Conservation (phyloP, 768 basidiomycete genomes). For the Hypholoma sublateritium region DNA sequence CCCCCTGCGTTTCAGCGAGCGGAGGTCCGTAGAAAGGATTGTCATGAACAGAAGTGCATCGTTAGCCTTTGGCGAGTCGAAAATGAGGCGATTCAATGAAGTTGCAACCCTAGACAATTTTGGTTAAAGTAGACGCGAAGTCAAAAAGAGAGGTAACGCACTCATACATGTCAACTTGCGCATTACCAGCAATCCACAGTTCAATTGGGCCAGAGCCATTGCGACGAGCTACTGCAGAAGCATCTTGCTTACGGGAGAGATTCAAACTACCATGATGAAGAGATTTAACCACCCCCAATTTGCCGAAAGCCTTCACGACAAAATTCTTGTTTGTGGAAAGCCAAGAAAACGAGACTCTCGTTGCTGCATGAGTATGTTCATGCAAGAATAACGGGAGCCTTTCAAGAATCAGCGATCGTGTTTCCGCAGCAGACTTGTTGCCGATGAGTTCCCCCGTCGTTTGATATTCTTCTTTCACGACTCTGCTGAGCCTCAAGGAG, state of each 20-base stretch:
- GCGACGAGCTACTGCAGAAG: slow-evolving; percentile 69
- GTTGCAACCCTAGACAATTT: slow-evolving; percentile 66
- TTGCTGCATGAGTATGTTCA: slow-evolving; percentile 74
- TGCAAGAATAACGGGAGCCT: slow-evolving; percentile 89
- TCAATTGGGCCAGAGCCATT: slow-evolving; percentile 59
- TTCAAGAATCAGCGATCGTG: slow-evolving; percentile 69
- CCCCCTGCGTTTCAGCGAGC: slow-evolving; percentile 77
- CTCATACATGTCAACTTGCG: slow-evolving; percentile 91
- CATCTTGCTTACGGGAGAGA: slow-evolving; percentile 57
- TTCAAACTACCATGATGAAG: slow-evolving; percentile 52
- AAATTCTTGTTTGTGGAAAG: slow-evolving; percentile 64
- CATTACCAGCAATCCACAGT: slow-evolving; percentile 74
- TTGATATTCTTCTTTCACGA: slow-evolving; percentile 79
- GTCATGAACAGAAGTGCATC: slow-evolving; percentile 92
- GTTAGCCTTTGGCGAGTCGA: slow-evolving; percentile 77
- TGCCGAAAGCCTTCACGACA: slow-evolving; percentile 66
- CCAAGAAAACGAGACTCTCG: slow-evolving; percentile 65
- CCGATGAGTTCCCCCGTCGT: slow-evolving; percentile 50
- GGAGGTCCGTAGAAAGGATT: slow-evolving; percentile 87
- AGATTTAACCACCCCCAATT: slow-evolving; percentile 60
- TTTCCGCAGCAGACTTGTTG: slow-evolving; percentile 48
- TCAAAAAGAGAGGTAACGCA: slow-evolving; percentile 39
- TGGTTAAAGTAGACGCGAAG: neutral
- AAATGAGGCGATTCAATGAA: slow-evolving; percentile 76
- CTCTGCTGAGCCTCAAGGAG: slow-evolving; percentile 64